phyloP scores from a whole-genome alignment of 345 rosid species.

The Syzygium jambos region DNA sequence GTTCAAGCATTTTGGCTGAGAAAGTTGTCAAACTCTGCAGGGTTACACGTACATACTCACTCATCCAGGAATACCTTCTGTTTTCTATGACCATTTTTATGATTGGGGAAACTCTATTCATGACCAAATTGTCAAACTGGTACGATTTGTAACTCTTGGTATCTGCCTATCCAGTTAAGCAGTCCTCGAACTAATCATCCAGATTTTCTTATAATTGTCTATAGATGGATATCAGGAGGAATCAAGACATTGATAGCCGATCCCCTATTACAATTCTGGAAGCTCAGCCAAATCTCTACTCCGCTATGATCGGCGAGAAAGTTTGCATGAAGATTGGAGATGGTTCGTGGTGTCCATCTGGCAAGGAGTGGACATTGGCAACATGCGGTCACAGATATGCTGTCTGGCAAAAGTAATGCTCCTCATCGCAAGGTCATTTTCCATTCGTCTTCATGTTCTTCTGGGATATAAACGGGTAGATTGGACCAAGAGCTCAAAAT shows the following conservation, averaged over 20 bases:
- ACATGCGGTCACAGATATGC: slow-evolving; percentile 70
- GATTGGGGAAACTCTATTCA: slow-evolving; percentile 66
- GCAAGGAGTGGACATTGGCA: slow-evolving; percentile 66
- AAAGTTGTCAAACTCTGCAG: slow-evolving; percentile 20
- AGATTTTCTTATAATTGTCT: background rate
- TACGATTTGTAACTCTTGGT: slow-evolving; percentile 1
- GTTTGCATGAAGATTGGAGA: slow-evolving; percentile 83
- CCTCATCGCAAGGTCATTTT: background rate
- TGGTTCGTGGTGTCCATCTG: slow-evolving; percentile 87
- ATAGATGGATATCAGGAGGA: slow-evolving; percentile 59
- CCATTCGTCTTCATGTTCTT: background rate
- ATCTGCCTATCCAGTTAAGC: background rate
- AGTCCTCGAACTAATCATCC: background rate
- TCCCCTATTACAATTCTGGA: slow-evolving; percentile 50
- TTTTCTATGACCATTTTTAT: slow-evolving; percentile 79
- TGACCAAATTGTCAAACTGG: slow-evolving; percentile 75
- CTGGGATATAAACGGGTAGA: background rate
- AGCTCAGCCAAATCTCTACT: slow-evolving; percentile 61
- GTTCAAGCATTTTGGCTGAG: background rate
- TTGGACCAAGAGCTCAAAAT: background rate
- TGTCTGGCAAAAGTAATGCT: slow-evolving; percentile 60
- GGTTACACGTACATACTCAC: slow-evolving; percentile 88
- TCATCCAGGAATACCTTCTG: slow-evolving; percentile 86
- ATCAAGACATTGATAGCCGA: slow-evolving; percentile 56
- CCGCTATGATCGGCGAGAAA: slow-evolving; percentile 71